Evolutionary conservation across 768 basidiomycete species (phyloP).

Genomic region (Leccinum arenicola): DNA sequence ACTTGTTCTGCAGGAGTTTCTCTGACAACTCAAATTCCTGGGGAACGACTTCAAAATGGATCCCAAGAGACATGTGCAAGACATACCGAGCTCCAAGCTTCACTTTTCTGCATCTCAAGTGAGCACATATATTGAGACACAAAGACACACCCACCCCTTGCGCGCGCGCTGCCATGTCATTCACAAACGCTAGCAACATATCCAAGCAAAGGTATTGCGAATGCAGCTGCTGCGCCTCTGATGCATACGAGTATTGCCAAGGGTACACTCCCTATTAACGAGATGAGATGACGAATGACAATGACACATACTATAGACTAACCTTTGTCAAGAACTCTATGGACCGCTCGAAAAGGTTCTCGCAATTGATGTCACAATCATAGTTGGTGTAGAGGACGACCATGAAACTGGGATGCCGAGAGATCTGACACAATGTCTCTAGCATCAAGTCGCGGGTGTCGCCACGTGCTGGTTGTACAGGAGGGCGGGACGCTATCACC

Average conservation of each 20-base stretch:
- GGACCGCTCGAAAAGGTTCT: conserved; percentile 90
- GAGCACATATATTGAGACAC: conserved; percentile 10
- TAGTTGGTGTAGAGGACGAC: conserved; percentile 95
- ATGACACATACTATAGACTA: conserved; percentile 12
- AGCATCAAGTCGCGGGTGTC: conserved; percentile 88
- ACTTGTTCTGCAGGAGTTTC: conserved; percentile 65
- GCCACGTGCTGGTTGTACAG: conserved; percentile 75
- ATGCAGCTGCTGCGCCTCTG: conserved; percentile 67
- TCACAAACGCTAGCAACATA: conserved; percentile 79
- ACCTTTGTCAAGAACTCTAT: conserved; percentile 89
- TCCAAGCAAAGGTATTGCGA: conserved; percentile 88
- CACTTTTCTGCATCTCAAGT: conserved; percentile 33
- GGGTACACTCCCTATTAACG: conserved; percentile 73
- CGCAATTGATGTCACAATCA: conserved; percentile 95
- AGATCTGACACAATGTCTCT: conserved; percentile 80
- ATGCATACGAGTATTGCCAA: conserved; percentile 51
- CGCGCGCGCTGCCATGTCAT: conserved; percentile 77
- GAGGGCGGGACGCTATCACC: conserved; percentile 55
- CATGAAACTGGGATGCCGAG: conserved; percentile 86
- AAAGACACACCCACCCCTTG: conserved; percentile 39
- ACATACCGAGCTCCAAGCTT: conserved; percentile 66
- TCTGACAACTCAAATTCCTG: conserved; percentile 59
- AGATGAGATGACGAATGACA: conserved; percentile 7
- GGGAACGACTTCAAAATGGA: neutral
- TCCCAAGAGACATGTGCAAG: neutral